Conservation (phyloP, 1,139 yeast species). For the Suhomyces bribrorum region DNA sequence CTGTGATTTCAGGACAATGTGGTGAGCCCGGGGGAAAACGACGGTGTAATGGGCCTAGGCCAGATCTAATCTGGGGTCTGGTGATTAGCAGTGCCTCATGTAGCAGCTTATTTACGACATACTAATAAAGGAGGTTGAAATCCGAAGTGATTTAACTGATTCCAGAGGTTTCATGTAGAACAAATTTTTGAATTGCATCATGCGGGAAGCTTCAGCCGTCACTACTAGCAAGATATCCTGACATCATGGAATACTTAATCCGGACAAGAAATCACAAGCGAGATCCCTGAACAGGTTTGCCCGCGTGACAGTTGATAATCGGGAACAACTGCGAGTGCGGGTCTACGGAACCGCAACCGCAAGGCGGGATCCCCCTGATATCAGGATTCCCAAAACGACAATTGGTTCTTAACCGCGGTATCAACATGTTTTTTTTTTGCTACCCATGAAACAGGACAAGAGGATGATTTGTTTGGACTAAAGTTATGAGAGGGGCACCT, state of each 20-base stretch:
- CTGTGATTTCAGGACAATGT: too few species aligned
- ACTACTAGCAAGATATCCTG: too few species aligned
- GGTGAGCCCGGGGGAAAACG: too few species aligned
- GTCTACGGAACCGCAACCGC: slow-evolving; percentile 1
- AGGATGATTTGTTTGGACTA: too few species aligned
- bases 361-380: slow-evolving; percentile 1
- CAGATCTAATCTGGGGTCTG: too few species aligned
- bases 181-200: neutral
- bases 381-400: slow-evolving; percentile 2
- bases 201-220: neutral
- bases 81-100: too few species aligned
- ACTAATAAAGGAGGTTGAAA: too few species aligned
- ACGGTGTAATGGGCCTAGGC: too few species aligned
- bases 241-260: neutral
- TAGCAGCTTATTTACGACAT: too few species aligned
- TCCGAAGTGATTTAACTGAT: neutral
- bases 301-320: neutral
- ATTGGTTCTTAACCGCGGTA: neutral
- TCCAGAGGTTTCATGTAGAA: neutral
- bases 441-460: neutral
- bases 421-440: neutral
- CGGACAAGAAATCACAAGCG: slow-evolving; percentile 7
- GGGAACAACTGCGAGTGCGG: neutral
- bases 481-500: too few species aligned
- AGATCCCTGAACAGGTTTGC: neutral